Conservation (phyloP, 1,284 basidiomycete species). For the Fomitiporia mediterranea region DNA sequence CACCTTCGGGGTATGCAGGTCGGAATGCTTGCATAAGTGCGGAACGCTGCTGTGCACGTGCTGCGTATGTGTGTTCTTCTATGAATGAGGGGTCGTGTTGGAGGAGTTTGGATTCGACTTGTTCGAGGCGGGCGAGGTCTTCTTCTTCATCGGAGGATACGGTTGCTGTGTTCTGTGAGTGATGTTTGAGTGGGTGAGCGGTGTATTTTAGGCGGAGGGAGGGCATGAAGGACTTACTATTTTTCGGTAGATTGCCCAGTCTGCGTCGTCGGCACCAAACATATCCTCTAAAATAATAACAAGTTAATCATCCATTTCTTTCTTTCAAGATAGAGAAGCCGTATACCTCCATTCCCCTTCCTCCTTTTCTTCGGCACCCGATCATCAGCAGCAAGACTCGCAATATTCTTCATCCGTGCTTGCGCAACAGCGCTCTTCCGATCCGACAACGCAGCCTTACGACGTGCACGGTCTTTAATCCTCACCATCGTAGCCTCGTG, state of each 20-base stretch:
- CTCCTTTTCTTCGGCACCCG: slow-evolving; percentile 76
- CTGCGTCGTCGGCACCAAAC: slow-evolving; percentile 93
- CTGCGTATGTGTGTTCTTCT: slow-evolving; percentile 76
- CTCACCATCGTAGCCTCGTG: slow-evolving; percentile 82
- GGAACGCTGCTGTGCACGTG: slow-evolving; percentile 71
- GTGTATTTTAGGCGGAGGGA: not conserved
- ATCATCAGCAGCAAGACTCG: slow-evolving; percentile 84
- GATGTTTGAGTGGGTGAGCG: not conserved
- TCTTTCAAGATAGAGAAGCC: slow-evolving; percentile 26
- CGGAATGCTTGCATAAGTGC: slow-evolving; percentile 83
- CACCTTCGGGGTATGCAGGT: slow-evolving; percentile 65
- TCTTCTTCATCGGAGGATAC: slow-evolving; percentile 97
- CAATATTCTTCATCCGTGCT: slow-evolving; percentile 96
- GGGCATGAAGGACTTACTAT: slow-evolving; percentile 58
- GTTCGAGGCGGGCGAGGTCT: slow-evolving; percentile 68
- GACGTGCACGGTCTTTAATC: slow-evolving; percentile 81
- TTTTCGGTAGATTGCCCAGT: slow-evolving; percentile 98
- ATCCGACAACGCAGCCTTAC: slow-evolving; percentile 82
- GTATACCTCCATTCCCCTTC: slow-evolving; percentile 72
- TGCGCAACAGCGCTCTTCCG: slow-evolving; percentile 95
- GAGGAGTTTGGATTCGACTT: slow-evolving; percentile 81
- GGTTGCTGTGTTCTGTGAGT: slow-evolving; percentile 66
- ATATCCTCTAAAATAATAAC: slow-evolving; percentile 65
- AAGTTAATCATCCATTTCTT: too few species aligned
- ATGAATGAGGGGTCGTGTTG: slow-evolving; percentile 83